Conservation (phyloP, 306 rosid species). For the Malus orientalis region DNA sequence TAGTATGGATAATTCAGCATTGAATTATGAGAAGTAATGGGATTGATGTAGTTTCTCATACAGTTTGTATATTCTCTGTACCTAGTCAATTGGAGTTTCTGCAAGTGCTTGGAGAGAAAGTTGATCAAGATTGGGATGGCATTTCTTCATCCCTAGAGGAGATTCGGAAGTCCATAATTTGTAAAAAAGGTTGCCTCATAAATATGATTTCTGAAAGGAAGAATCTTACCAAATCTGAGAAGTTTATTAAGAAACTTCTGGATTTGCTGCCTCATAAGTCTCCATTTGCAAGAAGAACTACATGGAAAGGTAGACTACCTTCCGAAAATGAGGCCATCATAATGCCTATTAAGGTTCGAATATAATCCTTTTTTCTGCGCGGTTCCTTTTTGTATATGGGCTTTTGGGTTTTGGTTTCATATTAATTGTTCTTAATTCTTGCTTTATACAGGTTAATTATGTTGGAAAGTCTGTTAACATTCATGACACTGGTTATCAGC, state of each 20-base stretch:
- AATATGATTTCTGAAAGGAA: slow-evolving; percentile 79
- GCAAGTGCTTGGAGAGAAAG: slow-evolving; percentile 66
- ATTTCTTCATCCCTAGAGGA: slow-evolving; percentile 84
- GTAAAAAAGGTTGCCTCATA: slow-evolving; percentile 63
- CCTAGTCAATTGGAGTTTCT: slow-evolving; percentile 84
- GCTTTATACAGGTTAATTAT: slow-evolving; percentile 71
- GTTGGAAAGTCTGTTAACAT: slow-evolving; percentile 90
- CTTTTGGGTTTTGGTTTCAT: background rate
- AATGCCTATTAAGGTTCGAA: slow-evolving; percentile 77
- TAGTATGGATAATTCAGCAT: background rate
- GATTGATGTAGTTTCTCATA: background rate
- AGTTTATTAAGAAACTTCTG: slow-evolving; percentile 58
- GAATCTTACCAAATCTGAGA: slow-evolving; percentile 43
- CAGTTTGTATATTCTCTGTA: slow-evolving; percentile 15
- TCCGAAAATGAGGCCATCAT: slow-evolving; percentile 76
- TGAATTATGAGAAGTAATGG: background rate
- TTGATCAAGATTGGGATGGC: slow-evolving; percentile 77
- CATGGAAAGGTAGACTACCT: slow-evolving; percentile 57
- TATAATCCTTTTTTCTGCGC: slow-evolving; percentile 6
- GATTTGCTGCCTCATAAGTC: slow-evolving; percentile 66
- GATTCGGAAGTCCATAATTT: slow-evolving; percentile 71
- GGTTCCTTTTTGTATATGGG: background rate
- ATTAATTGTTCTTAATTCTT: slow-evolving; percentile 22
- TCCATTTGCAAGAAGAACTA: slow-evolving; percentile 22
- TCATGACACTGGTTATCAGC: slow-evolving; percentile 73